Percentiles rank a stretch among this genome's conserved stretches.
phyloP scores from a whole-genome alignment of 371 early-diverging fungal species.

The Synchytrium microbalum region DNA sequence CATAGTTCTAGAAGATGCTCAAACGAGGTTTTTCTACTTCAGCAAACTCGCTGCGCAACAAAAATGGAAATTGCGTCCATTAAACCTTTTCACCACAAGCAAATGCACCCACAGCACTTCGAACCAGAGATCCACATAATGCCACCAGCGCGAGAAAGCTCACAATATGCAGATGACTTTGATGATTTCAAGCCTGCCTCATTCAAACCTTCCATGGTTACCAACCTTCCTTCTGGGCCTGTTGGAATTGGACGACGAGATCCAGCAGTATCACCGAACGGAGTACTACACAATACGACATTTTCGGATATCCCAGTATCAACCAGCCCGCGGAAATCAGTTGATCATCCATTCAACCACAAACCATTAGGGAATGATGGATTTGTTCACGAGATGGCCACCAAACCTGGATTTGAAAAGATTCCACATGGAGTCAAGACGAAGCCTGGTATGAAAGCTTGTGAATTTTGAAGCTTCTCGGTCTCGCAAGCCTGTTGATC shows the following conservation, averaged over 20 bases:
- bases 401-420: not conserved
- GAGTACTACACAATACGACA: not conserved
- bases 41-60: too few relatives aligned
- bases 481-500: not conserved
- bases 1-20: too few relatives aligned
- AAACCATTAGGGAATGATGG: not conserved
- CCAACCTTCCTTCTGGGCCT: too few relatives aligned
- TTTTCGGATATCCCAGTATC: not conserved
- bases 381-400: not conserved
- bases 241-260: not conserved
- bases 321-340: not conserved
- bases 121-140: too few relatives aligned
- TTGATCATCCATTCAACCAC: not conserved
- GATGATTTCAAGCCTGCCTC: slow-evolving; percentile 1
- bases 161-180: slow-evolving; percentile 1
- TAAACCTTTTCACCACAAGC: too few relatives aligned
- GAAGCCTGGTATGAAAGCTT: not conserved
- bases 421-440: not conserved
- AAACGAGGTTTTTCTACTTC: too few relatives aligned
- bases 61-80: too few relatives aligned
- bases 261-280: not conserved
- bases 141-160: too few relatives aligned
- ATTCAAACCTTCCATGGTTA: not conserved
- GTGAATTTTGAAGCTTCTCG: not conserved
- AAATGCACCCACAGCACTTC: too few relatives aligned